Conservation (phyloP, 2,329 filamentous ascomycete genomes). For the Nemania diffusa region DNA sequence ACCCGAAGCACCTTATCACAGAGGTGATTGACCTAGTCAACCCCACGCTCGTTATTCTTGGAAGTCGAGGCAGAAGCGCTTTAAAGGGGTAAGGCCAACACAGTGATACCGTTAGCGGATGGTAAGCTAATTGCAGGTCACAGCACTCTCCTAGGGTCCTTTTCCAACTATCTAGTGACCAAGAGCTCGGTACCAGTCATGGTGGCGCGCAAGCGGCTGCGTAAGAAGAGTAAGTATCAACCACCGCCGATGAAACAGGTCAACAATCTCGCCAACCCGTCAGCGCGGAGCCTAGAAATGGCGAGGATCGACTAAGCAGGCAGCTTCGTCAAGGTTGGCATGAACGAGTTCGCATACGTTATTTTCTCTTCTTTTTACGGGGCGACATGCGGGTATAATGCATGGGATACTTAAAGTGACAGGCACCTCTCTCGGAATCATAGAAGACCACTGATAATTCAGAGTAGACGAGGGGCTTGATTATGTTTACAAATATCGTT, state of each 20-base stretch:
- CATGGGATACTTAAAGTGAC: neutral
- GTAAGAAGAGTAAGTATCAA: conserved; percentile 87
- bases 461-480: conserved; percentile 1
- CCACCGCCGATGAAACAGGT: conserved; percentile 76
- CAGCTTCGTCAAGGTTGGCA: conserved; percentile 8
- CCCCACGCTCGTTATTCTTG: conserved; percentile 92
- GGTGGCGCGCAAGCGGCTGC: conserved; percentile 90
- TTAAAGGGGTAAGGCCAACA: conserved; percentile 82
- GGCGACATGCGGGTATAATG: conserved; percentile 1
- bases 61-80: conserved; percentile 88
- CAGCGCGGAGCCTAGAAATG: conserved; percentile 71
- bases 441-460: conserved; percentile 1
- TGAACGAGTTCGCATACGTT: conserved; percentile 8
- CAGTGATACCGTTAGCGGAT: neutral
- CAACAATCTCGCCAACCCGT: conserved; percentile 82
- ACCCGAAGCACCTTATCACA: conserved; percentile 92
- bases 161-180: conserved; percentile 96
- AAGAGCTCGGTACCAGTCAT: conserved; percentile 98
- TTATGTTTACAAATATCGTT: conserved; percentile 19
- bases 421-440: conserved; percentile 12
- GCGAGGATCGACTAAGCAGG: conserved; percentile 76
- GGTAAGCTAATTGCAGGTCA: conserved; percentile 23
- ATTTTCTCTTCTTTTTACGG: neutral
- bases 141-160: conserved; percentile 93
- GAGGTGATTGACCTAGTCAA: conserved; percentile 95